phyloP scores from a whole-genome alignment of 1,139 yeast species.

The Nakaseomyces bracarensis region DNA sequence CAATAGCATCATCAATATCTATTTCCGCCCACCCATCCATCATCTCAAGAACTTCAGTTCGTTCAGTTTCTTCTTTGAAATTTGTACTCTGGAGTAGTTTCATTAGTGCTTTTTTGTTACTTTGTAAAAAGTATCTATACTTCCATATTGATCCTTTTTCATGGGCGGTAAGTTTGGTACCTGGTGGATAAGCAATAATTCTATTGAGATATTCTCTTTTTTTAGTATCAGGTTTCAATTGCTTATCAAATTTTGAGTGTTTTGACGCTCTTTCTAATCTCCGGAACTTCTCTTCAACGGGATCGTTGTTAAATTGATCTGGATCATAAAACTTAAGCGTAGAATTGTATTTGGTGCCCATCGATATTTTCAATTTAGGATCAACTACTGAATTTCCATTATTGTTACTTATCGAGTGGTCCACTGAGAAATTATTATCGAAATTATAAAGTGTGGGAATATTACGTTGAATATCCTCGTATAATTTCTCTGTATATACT shows the following conservation, averaged over 20 bases:
- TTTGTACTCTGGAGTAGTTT: constrained; percentile 82
- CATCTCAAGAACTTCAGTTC: constrained; percentile 62
- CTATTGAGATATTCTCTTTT: constrained; percentile 63
- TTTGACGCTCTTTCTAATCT: constrained; percentile 69
- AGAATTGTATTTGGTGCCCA: constrained; percentile 33
- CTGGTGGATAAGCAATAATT: constrained; percentile 73
- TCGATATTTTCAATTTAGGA: constrained; percentile 19
- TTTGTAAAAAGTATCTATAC: constrained; percentile 75
- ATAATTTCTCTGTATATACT: constrained; percentile 53
- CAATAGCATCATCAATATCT: constrained; percentile 89
- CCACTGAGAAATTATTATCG: constrained; percentile 20
- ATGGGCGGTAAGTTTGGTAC: constrained; percentile 67
- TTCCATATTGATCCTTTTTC: constrained; percentile 91
- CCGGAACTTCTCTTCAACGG: constrained; percentile 81
- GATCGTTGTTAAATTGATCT: constrained; percentile 59
- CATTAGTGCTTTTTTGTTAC: constrained; percentile 67
- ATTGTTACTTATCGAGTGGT: constrained; percentile 8
- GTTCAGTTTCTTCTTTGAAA: constrained; percentile 79
- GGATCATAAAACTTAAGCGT: constrained; percentile 53
- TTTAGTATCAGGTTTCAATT: constrained; percentile 75
- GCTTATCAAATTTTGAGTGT: constrained; percentile 69
- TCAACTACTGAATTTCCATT: constrained; percentile 12
- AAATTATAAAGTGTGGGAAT: constrained; percentile 31
- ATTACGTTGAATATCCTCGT: constrained; percentile 34
- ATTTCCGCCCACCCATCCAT: constrained; percentile 61